Evolutionary conservation across 371 early-diverging fungal genomes (phyloP), one percentile per base, ranked within the genome.

Genomic region (Smittium mucronatum): DNA sequence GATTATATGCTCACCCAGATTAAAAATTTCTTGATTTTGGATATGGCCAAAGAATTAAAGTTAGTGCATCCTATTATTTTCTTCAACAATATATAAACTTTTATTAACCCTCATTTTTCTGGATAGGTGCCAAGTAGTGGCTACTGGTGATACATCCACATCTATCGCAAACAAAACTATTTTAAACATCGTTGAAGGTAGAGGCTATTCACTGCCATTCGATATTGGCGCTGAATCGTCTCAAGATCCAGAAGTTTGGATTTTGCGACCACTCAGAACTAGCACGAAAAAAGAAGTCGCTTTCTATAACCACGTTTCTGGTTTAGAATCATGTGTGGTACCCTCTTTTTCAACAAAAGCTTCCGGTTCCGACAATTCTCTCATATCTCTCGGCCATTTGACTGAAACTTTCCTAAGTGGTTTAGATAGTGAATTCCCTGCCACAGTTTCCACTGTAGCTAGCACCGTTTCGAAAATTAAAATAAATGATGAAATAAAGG

Each of bases 381-480:
- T 84, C 64, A 80, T 81, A 17, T 88, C 89, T 15, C 89, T 90
- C 64, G 87, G 86, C 69, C 81, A 86, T 63, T 70, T 90, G 31
- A 86, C 90, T 1, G 91, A 90, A 75, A 80, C 88, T 0, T 93
- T 95, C 70, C 87, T 94, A 60, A 81, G 84, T 0, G 84, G 87
- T 0, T 81, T 95, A 34, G 91, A 92, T 70, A 78, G 81, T 16
- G 93, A 88, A 67, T 95, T 92, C 70, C 88, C 93, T 0, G 89
- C 93, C 2, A 94, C 94, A 0, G 91, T 89, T 15, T 85, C 88
- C 57, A 94, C 94, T 0, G 87, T 95, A 2, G 85, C 87, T 34
- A 82, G 93, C 47, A 95, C 95, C 0, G 89, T 88, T 29, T 82
- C 83, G 31, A 94, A 93, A 72, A 74, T 94, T n/a, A 76, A 78